phyloP scores from a whole-genome alignment of 2,329 filamentous ascomycete genomes.

The Colletotrichum limetticola region DNA sequence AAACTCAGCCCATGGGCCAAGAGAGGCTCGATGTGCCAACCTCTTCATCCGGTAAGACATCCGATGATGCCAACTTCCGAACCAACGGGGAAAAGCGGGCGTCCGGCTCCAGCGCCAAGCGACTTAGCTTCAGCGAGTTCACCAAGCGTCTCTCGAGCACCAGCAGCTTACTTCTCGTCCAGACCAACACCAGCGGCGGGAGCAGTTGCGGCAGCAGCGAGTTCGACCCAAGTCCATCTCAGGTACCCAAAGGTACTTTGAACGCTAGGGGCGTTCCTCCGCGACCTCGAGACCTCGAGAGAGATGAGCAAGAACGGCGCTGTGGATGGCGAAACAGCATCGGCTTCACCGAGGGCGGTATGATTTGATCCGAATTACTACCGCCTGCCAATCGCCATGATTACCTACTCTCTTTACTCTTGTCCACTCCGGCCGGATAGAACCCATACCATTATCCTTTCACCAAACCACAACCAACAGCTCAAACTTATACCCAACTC shows the following conservation, averaged over 20 bases:
- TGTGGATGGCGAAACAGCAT: slow-evolving; percentile 69
- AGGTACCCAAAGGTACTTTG: slow-evolving; percentile 44
- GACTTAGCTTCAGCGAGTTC: slow-evolving; percentile 71
- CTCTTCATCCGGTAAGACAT: slow-evolving; percentile 40
- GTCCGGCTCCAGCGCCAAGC: slow-evolving; percentile 65
- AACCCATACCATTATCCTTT: background rate
- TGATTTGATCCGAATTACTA: slow-evolving; percentile 53
- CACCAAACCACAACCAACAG: background rate
- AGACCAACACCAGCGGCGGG: slow-evolving; percentile 62
- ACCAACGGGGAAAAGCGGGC: slow-evolving; percentile 57
- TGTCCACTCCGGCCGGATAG: background rate
- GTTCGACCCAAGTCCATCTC: slow-evolving; percentile 51
- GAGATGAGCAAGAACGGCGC: slow-evolving; percentile 52
- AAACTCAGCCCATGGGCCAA: slow-evolving; percentile 54
- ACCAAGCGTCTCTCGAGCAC: slow-evolving; percentile 70
- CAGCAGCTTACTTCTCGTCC: slow-evolving; percentile 68
- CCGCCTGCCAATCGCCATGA: background rate
- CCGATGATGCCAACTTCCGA: slow-evolving; percentile 47
- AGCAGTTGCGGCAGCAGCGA: slow-evolving; percentile 62
- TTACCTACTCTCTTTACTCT: background rate
- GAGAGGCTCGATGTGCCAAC: slow-evolving; percentile 38
- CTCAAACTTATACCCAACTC: slow-evolving; percentile 28
- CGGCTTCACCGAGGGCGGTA: slow-evolving; percentile 65
- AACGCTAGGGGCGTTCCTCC: slow-evolving; percentile 45
- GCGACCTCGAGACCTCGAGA: slow-evolving; percentile 47